A percentile compares a stretch with the other conserved stretches of the same genome.
These are phyloP conservation scores for Neurospora sp. DNA, from an alignment of 495 filamentous ascomycete species.

Conservation along the genomic window DNA sequence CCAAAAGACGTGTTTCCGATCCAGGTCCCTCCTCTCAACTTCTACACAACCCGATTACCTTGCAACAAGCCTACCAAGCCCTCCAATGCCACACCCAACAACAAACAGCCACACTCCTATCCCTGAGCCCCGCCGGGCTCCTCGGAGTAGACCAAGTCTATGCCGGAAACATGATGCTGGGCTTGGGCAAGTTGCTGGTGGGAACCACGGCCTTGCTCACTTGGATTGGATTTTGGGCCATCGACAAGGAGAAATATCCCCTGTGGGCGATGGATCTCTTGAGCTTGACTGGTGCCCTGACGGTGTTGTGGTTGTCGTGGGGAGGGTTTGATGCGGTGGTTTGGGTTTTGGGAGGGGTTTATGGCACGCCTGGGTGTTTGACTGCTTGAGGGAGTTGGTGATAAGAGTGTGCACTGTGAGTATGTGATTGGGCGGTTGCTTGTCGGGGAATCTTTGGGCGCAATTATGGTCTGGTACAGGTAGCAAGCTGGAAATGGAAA, in stretches of 20 bases:
- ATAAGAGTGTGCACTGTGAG: too few species aligned
- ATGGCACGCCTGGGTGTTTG: background rate
- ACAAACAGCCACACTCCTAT: background rate
- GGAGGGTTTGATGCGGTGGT: background rate
- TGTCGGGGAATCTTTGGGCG: background rate
- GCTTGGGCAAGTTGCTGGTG: background rate
- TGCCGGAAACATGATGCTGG: background rate
- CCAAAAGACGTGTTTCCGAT: background rate
- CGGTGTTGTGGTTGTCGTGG: background rate
- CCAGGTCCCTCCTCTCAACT: background rate
- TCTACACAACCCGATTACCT: background rate
- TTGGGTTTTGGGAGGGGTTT: conserved; percentile 20
- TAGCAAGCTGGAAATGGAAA: background rate
- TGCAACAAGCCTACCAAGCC: background rate
- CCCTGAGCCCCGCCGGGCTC: background rate
- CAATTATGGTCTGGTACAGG: background rate
- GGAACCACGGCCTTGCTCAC: background rate
- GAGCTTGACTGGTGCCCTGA: background rate
- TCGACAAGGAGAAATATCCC: background rate
- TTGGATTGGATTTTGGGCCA: background rate
- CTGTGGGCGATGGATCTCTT: background rate
- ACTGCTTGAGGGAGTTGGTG: background rate
- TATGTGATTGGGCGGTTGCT: too few species aligned
- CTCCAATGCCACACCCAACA: background rate
- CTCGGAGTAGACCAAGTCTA: background rate